A percentile compares a stretch with the other conserved stretches of the same genome.
These are phyloP conservation scores for Picochlorum sp. DNA, from an alignment of 139 green algal genomes.

Conservation along the genomic window DNA sequence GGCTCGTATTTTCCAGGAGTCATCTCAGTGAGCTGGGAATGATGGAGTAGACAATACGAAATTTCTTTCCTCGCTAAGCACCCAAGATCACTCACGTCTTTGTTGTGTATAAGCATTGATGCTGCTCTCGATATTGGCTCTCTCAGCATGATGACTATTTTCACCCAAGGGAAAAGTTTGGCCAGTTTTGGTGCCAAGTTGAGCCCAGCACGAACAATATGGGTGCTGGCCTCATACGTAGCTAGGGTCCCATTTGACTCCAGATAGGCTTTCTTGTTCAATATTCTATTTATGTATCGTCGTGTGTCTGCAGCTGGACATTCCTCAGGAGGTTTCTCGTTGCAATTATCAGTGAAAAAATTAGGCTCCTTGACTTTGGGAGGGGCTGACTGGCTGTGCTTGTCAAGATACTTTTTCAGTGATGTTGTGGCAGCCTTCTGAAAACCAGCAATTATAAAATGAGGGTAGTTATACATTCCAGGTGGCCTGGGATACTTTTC, in stretches of 20 bases:
- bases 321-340: neutral
- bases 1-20: neutral
- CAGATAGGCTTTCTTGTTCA: neutral
- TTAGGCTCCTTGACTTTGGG: conserved; percentile 4
- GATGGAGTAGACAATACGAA: neutral
- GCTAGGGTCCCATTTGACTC: neutral
- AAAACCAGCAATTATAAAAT: conserved; percentile 4
- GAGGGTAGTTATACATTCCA: neutral
- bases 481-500: neutral
- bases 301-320: neutral
- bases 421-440: conserved; percentile 6
- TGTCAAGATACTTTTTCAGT: neutral
- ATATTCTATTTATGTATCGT: neutral
- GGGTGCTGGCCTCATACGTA: conserved; percentile 7
- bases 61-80: neutral
- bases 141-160: conserved; percentile 9
- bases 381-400: neutral
- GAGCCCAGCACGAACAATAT: conserved; percentile 4
- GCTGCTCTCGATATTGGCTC: conserved; percentile 17
- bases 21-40: conserved; percentile 1
- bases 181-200: conserved; percentile 1
- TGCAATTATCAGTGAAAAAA: conserved; percentile 7
- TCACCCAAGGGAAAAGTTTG: conserved; percentile 16
- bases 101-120: conserved; percentile 20
- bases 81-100: neutral